phyloP scores from a whole-genome alignment of 331 rosid genomes.

The Prunus yedoensis region DNA sequence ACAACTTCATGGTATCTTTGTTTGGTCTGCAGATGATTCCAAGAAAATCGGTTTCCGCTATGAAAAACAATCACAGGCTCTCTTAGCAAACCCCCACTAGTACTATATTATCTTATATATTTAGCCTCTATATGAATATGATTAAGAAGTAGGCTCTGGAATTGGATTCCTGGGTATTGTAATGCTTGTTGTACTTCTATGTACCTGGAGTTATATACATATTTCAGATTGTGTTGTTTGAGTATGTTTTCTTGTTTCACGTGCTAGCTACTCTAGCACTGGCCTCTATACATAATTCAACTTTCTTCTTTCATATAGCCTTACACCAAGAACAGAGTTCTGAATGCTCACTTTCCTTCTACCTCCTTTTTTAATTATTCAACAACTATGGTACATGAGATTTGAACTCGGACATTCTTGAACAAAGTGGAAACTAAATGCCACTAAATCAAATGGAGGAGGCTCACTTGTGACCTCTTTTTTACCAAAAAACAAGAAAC shows the following conservation, averaged over 20 bases:
- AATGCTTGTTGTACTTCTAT: not conserved
- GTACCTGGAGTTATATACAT: not conserved
- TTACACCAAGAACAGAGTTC: too few relatives aligned
- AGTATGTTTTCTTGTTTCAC: not conserved
- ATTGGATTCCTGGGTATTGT: not conserved
- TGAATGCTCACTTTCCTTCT: too few relatives aligned
- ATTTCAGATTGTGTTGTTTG: not conserved
- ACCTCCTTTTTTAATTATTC: not conserved
- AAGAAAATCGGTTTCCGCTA: conserved; percentile 45
- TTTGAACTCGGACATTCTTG: too few relatives aligned
- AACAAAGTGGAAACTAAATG: too few relatives aligned
- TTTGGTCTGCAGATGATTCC: conserved; percentile 81
- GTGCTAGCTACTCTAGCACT: not conserved
- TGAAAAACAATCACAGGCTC: conserved; percentile 61
- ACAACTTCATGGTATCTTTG: conserved; percentile 58
- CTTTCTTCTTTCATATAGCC: not conserved
- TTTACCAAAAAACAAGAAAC: too few relatives aligned
- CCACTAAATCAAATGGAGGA: too few relatives aligned
- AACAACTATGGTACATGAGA: not conserved
- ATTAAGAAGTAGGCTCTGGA: not conserved
- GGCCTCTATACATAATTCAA: not conserved
- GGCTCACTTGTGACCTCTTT: too few relatives aligned
- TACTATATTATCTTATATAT: not conserved
- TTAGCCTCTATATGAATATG: not conserved
- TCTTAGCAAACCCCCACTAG: conserved; percentile 39